Conservation (phyloP, 2,329 filamentous ascomycete genomes). For the Penicillium sp. region DNA sequence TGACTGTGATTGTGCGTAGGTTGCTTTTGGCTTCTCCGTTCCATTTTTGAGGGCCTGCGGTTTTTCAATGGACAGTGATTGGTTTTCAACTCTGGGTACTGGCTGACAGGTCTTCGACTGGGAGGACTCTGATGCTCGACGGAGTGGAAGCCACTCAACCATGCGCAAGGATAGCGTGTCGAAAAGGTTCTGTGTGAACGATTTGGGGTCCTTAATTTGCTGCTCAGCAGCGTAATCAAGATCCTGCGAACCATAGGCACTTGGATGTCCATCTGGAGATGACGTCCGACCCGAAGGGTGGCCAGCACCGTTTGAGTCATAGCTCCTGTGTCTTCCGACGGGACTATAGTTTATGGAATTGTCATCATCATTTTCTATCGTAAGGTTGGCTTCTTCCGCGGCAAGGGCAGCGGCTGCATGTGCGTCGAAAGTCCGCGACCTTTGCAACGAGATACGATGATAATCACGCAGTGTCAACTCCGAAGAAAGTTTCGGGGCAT, state of each 20-base stretch:
- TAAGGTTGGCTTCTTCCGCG: constrained; percentile 2
- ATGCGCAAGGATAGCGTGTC: constrained; percentile 51
- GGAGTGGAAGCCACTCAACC: constrained; percentile 52
- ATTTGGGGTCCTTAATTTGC: constrained; percentile 60
- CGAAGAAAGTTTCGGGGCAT: constrained; percentile 37
- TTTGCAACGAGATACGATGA: constrained; percentile 33
- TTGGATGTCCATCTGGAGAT: constrained; percentile 9
- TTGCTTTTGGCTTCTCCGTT: constrained; percentile 11
- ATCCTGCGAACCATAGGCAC: constrained; percentile 20
- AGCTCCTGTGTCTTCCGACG: background rate
- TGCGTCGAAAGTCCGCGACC: constrained; percentile 35
- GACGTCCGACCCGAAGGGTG: background rate
- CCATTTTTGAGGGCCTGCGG: constrained; percentile 1
- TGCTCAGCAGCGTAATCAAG: constrained; percentile 29
- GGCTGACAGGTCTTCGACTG: constrained; percentile 12
- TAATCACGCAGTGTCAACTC: constrained; percentile 33
- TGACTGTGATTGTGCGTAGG: constrained; percentile 8
- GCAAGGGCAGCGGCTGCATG: constrained; percentile 13
- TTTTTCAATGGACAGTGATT: constrained; percentile 7
- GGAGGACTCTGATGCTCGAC: constrained; percentile 31
- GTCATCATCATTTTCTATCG: background rate
- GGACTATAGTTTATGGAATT: background rate
- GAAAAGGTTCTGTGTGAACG: constrained; percentile 64
- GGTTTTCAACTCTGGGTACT: background rate
- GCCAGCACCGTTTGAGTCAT: background rate